Evolutionary conservation across 139 green algal species (phyloP).

Genomic region (Auxenochlorella protothecoides): DNA sequence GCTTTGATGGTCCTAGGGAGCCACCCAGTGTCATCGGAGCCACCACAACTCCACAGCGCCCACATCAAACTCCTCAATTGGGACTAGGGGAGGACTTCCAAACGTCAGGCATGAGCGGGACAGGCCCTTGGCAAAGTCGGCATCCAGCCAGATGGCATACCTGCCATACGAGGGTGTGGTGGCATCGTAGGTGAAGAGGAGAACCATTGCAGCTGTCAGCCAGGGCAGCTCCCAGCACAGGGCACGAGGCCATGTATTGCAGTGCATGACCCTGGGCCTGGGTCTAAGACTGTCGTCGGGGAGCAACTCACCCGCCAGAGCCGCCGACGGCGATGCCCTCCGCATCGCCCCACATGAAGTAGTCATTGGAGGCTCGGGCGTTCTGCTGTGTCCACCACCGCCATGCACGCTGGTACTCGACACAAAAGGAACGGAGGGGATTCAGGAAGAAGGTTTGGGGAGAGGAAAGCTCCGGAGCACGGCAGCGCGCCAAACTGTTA

Average conservation of each 20-base stretch:
- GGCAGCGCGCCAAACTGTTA: neutral
- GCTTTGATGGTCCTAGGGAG: too few species aligned
- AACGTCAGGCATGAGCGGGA: slow-evolving; percentile 21
- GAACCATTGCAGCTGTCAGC: too few species aligned
- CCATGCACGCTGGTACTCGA: neutral
- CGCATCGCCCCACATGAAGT: slow-evolving; percentile 22
- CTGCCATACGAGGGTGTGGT: neutral
- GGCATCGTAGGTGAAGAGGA: too few species aligned
- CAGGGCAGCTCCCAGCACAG: neutral
- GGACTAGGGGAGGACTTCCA: slow-evolving; percentile 23
- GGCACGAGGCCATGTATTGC: neutral
- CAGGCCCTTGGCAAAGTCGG: slow-evolving; percentile 12
- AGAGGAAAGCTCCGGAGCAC: neutral
- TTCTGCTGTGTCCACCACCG: slow-evolving; percentile 12
- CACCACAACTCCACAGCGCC: slow-evolving; percentile 27
- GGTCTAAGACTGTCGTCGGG: neutral
- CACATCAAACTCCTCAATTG: slow-evolving; percentile 18
- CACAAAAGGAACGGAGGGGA: too few species aligned
- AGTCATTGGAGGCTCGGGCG: slow-evolving; percentile 19
- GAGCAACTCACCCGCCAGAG: slow-evolving; percentile 12
- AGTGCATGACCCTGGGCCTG: too few species aligned
- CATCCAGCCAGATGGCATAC: slow-evolving; percentile 30
- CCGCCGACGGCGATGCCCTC: slow-evolving; percentile 28
- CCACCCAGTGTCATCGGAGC: slow-evolving; percentile 3
- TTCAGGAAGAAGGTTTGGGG: too few species aligned